These are phyloP conservation scores for Chalciporus piperatus DNA, from an alignment of 768 basidiomycete species.

Conservation along the genomic window DNA sequence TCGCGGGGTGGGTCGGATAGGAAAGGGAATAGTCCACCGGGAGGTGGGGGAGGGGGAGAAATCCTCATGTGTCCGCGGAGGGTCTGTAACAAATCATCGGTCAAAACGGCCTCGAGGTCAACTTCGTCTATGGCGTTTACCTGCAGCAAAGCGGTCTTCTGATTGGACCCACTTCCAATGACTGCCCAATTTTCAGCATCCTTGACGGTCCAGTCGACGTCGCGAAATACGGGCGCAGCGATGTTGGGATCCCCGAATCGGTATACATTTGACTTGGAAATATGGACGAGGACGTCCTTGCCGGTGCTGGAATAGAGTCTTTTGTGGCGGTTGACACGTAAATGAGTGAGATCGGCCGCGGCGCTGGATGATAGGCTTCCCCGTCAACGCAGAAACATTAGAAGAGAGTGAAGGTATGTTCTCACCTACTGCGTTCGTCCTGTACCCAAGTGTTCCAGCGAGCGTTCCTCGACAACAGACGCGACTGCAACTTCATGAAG, in stretches of 20 bases:
- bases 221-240: slow-evolving; percentile 46
- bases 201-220: slow-evolving; percentile 57
- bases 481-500: slow-evolving; percentile 1
- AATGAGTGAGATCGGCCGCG: background rate
- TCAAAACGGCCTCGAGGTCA: background rate
- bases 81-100: slow-evolving; percentile 38
- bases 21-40: slow-evolving; percentile 78
- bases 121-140: slow-evolving; percentile 34
- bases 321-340: background rate
- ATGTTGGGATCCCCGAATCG: slow-evolving; percentile 56
- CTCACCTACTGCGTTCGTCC: background rate
- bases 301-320: slow-evolving; percentile 4
- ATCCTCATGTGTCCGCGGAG: slow-evolving; percentile 72
- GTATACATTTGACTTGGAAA: slow-evolving; percentile 51
- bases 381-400: background rate
- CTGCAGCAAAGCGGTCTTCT: slow-evolving; percentile 63
- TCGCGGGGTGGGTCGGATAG: slow-evolving; percentile 45
- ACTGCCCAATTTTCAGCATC: slow-evolving; percentile 75
- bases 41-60: slow-evolving; percentile 55
- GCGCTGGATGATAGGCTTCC: background rate
- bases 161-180: slow-evolving; percentile 60
- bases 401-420: background rate
- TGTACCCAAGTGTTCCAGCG: slow-evolving; percentile 1
- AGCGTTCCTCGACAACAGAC: background rate
- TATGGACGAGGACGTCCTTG: slow-evolving; percentile 31